Conservation (phyloP, 306 rosid genomes). For the Lathyrus oleraceus region DNA sequence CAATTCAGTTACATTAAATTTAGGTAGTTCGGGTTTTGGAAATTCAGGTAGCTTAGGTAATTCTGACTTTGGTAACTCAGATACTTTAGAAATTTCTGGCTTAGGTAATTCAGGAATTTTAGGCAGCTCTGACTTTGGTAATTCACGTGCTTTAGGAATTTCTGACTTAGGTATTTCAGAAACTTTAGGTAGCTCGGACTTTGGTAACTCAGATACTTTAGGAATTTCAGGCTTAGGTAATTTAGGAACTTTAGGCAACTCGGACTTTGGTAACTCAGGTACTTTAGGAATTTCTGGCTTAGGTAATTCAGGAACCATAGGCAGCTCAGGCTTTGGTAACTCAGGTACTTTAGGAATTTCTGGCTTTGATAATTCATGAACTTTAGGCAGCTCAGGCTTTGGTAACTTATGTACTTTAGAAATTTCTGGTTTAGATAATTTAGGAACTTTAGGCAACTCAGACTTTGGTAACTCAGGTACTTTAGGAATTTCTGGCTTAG, state of each 20-base stretch:
- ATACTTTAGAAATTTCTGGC: neutral
- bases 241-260: neutral
- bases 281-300: neutral
- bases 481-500: neutral
- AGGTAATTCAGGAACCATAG: neutral
- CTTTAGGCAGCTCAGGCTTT: neutral
- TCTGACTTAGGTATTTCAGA: neutral
- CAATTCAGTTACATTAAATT: neutral
- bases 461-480: neutral
- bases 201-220: neutral
- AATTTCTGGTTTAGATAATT: neutral
- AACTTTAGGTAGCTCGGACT: neutral
- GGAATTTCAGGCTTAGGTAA: neutral
- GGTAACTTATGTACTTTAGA: neutral
- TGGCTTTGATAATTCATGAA: neutral
- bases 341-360: neutral
- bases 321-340: neutral
- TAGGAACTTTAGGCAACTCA: neutral
- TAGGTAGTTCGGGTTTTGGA: neutral
- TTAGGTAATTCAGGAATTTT: neutral
- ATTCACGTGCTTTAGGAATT: neutral
- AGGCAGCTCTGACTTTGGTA: neutral
- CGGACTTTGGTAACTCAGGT: neutral
- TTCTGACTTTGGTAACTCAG: neutral
- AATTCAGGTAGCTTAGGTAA: neutral